Conservation (phyloP, 345 rosid genomes). For the Boechera divaricarpa region DNA sequence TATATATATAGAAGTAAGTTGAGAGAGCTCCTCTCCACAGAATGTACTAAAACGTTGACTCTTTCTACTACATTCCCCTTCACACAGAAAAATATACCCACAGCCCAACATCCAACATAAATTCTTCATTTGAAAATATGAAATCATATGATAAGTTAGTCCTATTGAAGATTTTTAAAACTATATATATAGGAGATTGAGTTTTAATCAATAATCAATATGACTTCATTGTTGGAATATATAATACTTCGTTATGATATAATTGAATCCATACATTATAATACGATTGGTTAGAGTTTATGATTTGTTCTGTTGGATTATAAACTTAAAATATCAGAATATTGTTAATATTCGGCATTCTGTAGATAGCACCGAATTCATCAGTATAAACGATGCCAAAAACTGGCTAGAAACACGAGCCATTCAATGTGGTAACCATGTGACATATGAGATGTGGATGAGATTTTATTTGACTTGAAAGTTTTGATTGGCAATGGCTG, state of each 20-base stretch:
- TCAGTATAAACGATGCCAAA: conserved; percentile 8
- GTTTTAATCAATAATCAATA: neutral
- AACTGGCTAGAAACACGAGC: conserved; percentile 28
- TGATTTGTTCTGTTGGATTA: neutral
- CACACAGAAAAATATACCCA: conserved; percentile 17
- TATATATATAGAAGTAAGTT: conserved; percentile 30
- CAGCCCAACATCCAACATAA: conserved; percentile 1
- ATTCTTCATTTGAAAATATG: neutral
- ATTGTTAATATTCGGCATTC: neutral
- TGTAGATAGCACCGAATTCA: neutral
- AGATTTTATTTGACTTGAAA: conserved; percentile 21
- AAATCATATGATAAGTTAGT: neutral
- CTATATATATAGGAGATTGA: neutral
- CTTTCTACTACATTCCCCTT: conserved; percentile 38
- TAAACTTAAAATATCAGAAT: neutral
- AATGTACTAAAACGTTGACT: conserved; percentile 39
- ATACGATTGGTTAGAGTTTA: neutral
- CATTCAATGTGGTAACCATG: conserved; percentile 40
- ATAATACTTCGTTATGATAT: neutral
- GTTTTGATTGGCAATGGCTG: conserved; percentile 35
- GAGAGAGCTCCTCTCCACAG: conserved; percentile 23
- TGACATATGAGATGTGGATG: conserved; percentile 30
- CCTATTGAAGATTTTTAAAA: neutral
- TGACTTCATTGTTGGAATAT: neutral
- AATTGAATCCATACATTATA: neutral